Percentiles rank a stretch among this genome's conserved stretches.
Evolutionary conservation across 148 eudicot species (phyloP).

Genomic region (Persicaria maculosa): DNA sequence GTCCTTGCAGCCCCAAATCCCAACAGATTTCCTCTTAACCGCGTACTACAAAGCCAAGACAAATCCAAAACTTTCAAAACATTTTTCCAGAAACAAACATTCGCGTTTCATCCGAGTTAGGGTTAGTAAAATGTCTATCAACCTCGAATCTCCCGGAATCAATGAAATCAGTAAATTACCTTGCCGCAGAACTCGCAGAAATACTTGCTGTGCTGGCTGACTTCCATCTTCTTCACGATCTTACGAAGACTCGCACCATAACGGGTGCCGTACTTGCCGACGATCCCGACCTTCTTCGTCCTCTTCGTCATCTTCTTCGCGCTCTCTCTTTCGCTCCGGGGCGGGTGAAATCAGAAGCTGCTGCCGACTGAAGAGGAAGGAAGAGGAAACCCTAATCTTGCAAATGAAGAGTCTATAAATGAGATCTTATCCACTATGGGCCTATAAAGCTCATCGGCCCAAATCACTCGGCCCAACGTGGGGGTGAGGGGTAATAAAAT

Average conservation of each 20-base stretch:
- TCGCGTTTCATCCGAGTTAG: not conserved
- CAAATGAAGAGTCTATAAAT: not conserved
- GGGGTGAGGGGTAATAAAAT: too few relatives aligned
- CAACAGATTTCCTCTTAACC: conserved; percentile 83
- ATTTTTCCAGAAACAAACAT: not conserved
- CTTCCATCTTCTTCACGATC: conserved; percentile 98
- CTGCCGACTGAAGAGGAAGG: not conserved
- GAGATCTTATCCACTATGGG: not conserved
- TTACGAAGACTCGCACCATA: conserved; percentile 97
- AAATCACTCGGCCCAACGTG: not conserved
- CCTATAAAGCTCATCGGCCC: not conserved
- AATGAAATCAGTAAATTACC: conserved; percentile 25
- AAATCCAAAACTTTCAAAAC: not conserved
- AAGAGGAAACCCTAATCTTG: conserved; percentile 2
- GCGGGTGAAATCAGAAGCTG: not conserved
- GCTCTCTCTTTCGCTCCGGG: not conserved
- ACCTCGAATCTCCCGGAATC: not conserved
- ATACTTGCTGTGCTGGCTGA: conserved; percentile 91
- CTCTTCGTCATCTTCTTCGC: conserved; percentile 44
- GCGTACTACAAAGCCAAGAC: conserved; percentile 44
- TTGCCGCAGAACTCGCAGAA: conserved; percentile 96
- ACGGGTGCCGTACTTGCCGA: conserved; percentile 85
- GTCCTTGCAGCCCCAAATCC: conserved; percentile 96
- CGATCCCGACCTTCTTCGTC: conserved; percentile 76
- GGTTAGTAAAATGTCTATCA: not conserved